Conservation (phyloP, 495 filamentous ascomycete genomes). For the Tuber umbilicatum region DNA sequence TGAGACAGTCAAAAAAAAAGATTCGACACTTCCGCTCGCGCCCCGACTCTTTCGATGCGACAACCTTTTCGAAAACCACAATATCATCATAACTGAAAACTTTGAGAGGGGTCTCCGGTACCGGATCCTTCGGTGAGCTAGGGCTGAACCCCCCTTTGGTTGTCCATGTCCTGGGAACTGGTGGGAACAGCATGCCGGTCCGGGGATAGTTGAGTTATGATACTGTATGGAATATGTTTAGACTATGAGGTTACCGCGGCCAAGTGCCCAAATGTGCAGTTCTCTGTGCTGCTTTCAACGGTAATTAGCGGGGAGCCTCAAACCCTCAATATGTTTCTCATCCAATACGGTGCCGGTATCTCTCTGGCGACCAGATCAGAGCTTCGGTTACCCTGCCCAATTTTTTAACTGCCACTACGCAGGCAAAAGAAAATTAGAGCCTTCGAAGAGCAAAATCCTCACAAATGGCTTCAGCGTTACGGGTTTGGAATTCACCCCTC, state of each 20-base stretch:
- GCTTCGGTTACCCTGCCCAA: neutral
- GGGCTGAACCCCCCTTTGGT: neutral
- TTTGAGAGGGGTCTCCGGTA: neutral
- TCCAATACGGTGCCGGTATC: neutral
- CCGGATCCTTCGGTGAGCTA: too few relatives aligned
- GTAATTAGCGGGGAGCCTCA: neutral
- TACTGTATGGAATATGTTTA: neutral
- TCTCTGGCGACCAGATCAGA: neutral
- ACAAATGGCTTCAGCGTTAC: neutral
- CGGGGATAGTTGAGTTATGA: too few relatives aligned
- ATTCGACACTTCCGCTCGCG: too few relatives aligned
- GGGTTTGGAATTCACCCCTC: neutral
- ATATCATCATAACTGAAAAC: too few relatives aligned
- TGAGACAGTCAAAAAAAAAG: too few relatives aligned
- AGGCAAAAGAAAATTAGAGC: neutral
- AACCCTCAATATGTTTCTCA: neutral
- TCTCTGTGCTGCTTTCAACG: neutral
- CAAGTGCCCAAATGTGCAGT: neutral
- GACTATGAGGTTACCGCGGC: neutral
- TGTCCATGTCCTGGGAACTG: neutral
- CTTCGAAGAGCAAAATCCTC: neutral
- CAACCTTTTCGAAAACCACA: too few relatives aligned
- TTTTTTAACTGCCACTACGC: neutral
- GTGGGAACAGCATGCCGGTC: too few relatives aligned
- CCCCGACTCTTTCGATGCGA: too few relatives aligned